Evolutionary conservation across 2,329 filamentous ascomycete species (phyloP).

Genomic region (Neocatenulostroma microsporum): DNA sequence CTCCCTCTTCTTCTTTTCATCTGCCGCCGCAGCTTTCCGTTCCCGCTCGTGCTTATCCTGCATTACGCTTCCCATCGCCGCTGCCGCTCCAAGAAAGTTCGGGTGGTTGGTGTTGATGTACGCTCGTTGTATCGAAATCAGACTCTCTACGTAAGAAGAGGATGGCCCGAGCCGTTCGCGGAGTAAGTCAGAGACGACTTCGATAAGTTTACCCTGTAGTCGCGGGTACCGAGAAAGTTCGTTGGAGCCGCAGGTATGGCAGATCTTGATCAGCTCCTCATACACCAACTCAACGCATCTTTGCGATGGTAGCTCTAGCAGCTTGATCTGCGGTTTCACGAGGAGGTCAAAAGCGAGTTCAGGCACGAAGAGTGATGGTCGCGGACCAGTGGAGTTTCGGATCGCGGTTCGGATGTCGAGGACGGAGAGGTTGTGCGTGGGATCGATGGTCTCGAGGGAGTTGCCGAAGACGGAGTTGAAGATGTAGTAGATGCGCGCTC

Average conservation of each 20-base stretch:
- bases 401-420: constrained; percentile 96
- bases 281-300: constrained; percentile 97
- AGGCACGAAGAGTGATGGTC: constrained; percentile 92
- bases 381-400: constrained; percentile 91
- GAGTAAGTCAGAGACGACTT: constrained; percentile 92
- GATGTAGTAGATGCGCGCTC: constrained; percentile 95
- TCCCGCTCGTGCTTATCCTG: constrained; percentile 91
- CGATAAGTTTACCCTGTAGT: constrained; percentile 92
- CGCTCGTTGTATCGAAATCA: constrained; percentile 93
- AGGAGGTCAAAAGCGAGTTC: constrained; percentile 96
- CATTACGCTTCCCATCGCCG: constrained; percentile 95
- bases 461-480: constrained; percentile 99
- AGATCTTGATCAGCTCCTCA: constrained; percentile 98
- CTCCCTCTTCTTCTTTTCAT: constrained; percentile 81
- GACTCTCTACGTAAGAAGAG: constrained; percentile 85
- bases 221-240: constrained; percentile 88
- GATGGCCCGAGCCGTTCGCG: constrained; percentile 85
- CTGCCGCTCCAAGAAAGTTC: constrained; percentile 93
- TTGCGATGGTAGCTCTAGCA: constrained; percentile 89
- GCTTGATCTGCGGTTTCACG: constrained; percentile 97
- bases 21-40: constrained; percentile 67
- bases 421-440: constrained; percentile 87
- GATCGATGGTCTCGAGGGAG: constrained; percentile 90
- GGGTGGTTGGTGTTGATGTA: constrained; percentile 99
- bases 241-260: constrained; percentile 93